Evolutionary conservation across 2,329 filamentous ascomycete genomes (phyloP).

Genomic region (Colletotrichum horii): DNA sequence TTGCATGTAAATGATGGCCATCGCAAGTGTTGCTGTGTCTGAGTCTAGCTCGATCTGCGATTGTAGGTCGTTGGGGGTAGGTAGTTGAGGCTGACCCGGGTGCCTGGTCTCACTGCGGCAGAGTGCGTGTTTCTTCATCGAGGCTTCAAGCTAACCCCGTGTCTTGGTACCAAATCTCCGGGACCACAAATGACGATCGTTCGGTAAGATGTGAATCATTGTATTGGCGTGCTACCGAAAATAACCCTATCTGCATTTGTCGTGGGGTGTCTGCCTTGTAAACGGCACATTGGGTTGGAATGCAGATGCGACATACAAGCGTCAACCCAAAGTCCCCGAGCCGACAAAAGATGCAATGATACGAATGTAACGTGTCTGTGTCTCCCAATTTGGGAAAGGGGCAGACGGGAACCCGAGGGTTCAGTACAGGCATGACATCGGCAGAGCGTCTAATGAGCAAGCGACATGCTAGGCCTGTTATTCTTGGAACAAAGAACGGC

Average conservation of each 20-base stretch:
- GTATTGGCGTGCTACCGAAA: background rate
- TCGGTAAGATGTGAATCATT: background rate
- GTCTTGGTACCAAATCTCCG: background rate
- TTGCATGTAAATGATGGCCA: background rate
- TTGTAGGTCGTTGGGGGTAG: background rate
- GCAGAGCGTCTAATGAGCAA: background rate
- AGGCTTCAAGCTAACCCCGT: background rate
- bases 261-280: background rate
- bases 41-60: background rate
- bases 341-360: background rate
- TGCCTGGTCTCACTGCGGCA: background rate
- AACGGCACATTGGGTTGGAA: background rate
- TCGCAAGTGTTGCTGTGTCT: background rate
- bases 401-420: background rate
- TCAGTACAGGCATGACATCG: background rate
- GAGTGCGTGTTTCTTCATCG: background rate
- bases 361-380: background rate
- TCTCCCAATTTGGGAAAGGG: background rate
- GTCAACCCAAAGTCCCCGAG: background rate
- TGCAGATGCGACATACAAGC: background rate
- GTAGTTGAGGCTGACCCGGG: background rate
- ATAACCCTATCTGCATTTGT: background rate
- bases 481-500: background rate
- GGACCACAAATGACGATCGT: background rate
- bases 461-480: background rate